These are phyloP conservation scores for Mycena haematopus DNA, from an alignment of 768 basidiomycete species.

Conservation along the genomic window DNA sequence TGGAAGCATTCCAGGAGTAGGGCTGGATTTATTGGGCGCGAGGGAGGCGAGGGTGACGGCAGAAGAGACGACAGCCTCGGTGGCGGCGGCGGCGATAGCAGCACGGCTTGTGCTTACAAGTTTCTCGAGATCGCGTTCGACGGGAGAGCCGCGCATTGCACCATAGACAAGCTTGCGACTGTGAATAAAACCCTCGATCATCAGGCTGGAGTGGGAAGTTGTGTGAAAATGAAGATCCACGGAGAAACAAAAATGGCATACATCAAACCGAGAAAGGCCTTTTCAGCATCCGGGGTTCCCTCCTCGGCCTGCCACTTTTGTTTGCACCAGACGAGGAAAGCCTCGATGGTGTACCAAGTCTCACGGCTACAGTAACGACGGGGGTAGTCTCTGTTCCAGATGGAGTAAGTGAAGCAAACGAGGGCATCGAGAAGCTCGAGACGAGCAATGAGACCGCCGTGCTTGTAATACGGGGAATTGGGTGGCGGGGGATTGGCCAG, in stretches of 20 bases:
- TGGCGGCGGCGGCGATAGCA: constrained; percentile 50
- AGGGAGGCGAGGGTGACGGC: constrained; percentile 32
- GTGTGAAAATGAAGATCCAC: constrained; percentile 41
- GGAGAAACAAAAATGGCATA: constrained; percentile 49
- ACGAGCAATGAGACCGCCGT: constrained; percentile 76
- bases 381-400: constrained; percentile 79
- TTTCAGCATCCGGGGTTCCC: constrained; percentile 56
- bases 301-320: constrained; percentile 67
- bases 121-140: constrained; percentile 48
- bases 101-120: constrained; percentile 42
- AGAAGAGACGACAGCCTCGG: constrained; percentile 40
- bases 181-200: constrained; percentile 81
- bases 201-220: constrained; percentile 54
- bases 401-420: constrained; percentile 81
- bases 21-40: constrained; percentile 43
- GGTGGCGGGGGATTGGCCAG: constrained; percentile 67
- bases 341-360: constrained; percentile 73
- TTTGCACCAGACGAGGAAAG: constrained; percentile 76
- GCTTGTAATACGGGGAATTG: constrained; percentile 75
- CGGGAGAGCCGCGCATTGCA: constrained; percentile 37
- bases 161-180: constrained; percentile 55
- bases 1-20: constrained; percentile 78
- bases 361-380: constrained; percentile 60
- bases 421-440: constrained; percentile 84
- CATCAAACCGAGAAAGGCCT: constrained; percentile 82